phyloP scores from a whole-genome alignment of 2,329 filamentous ascomycete species.

The Epichloe bromicola region DNA sequence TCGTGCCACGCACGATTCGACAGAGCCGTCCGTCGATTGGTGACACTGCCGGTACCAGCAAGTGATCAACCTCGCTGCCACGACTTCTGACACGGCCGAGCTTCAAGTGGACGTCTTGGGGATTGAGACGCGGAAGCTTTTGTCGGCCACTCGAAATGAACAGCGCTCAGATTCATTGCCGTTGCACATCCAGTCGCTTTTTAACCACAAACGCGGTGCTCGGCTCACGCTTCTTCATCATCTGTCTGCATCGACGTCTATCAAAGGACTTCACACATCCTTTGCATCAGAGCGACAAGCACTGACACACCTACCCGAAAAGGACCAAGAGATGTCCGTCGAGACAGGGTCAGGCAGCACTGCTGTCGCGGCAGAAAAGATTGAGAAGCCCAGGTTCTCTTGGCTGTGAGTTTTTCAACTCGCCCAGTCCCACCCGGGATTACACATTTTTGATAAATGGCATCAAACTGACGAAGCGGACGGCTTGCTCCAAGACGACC shows the following conservation, averaged over 20 bases:
- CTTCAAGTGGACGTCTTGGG: background rate
- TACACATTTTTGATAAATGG: too few species aligned
- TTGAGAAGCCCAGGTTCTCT: conserved; percentile 15
- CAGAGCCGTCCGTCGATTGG: background rate
- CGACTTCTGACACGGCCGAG: background rate
- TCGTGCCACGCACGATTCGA: background rate
- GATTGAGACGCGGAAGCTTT: background rate
- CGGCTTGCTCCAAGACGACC: conserved; percentile 24
- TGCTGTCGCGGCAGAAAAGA: conserved; percentile 1
- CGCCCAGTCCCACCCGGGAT: background rate
- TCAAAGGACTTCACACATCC: background rate
- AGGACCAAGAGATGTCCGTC: conserved; percentile 5
- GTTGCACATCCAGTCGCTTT: background rate
- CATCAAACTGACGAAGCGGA: background rate
- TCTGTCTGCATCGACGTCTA: too few species aligned
- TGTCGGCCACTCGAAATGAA: background rate
- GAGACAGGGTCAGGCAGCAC: conserved; percentile 1
- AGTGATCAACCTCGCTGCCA: background rate
- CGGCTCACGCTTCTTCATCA: background rate
- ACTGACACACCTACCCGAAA: background rate
- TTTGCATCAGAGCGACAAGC: background rate
- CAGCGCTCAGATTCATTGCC: background rate
- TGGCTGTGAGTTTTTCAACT: conserved; percentile 22
- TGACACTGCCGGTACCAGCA: background rate
- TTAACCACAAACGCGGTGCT: background rate